These are phyloP conservation scores for Basipetospora sp. DNA, from an alignment of 2,329 filamentous ascomycete genomes.

Conservation along the genomic window DNA sequence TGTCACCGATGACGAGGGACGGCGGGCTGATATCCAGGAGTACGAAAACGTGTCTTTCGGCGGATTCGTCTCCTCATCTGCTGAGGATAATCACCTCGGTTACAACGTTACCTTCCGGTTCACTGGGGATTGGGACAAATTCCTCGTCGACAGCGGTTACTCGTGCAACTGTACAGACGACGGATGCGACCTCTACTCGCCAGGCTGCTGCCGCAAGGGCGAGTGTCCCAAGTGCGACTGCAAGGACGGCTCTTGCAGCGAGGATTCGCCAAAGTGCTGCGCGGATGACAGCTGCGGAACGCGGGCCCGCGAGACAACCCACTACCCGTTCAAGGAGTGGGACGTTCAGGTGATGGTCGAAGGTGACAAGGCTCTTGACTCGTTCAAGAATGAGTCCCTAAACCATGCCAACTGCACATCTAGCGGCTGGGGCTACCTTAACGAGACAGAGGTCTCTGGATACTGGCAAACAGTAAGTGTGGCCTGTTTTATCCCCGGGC, in stretches of 20 bases:
- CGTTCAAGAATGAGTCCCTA: background rate
- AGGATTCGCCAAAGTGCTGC: slow-evolving; percentile 4
- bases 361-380: slow-evolving; percentile 2
- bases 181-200: slow-evolving; percentile 4
- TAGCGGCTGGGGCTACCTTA: background rate
- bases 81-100: slow-evolving; percentile 2
- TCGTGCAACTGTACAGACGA: background rate
- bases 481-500: too few species aligned
- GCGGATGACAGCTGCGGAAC: background rate
- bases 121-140: slow-evolving; percentile 2
- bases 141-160: background rate
- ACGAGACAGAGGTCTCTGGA: background rate
- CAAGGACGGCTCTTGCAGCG: background rate
- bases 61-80: background rate
- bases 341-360: background rate
- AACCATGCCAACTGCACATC: background rate
- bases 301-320: background rate
- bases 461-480: slow-evolving; percentile 2
- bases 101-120: slow-evolving; percentile 4
- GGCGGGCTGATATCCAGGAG: background rate
- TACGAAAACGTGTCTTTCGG: slow-evolving; percentile 2
- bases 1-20: background rate
- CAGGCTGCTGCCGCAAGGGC: background rate
- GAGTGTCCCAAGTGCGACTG: slow-evolving; percentile 1
- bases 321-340: slow-evolving; percentile 5